Conservation (phyloP, 2,329 filamentous ascomycete genomes). For the Lasiodiplodia sp. region DNA sequence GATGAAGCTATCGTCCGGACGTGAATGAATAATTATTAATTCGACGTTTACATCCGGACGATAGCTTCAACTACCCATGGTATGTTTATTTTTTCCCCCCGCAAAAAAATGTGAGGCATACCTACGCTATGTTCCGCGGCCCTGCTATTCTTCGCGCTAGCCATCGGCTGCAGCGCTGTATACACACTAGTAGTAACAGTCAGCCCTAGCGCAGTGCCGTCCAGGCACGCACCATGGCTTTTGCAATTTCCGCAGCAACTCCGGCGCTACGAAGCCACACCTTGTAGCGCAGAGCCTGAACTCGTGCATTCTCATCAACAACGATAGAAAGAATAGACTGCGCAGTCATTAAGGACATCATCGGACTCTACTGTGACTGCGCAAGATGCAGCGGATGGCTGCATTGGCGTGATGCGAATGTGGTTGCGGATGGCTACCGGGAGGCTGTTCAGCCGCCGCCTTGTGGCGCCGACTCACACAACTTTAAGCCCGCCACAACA, state of each 20-base stretch:
- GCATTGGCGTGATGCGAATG: neutral
- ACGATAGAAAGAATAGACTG: neutral
- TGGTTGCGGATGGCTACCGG: neutral
- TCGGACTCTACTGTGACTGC: neutral
- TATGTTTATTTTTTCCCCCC: no score
- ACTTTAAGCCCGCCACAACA: conserved; percentile 16
- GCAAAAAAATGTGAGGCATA: no score
- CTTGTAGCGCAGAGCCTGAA: neutral
- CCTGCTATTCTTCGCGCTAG: no score
- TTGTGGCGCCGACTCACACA: neutral
- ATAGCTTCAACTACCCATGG: no score
- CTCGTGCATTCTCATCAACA: neutral
- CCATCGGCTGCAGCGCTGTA: no score
- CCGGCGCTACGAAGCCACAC: neutral
- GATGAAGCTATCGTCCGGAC: no score
- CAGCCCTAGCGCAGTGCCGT: no score
- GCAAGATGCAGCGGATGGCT: neutral
- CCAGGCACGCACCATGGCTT: neutral
- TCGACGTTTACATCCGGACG: no score
- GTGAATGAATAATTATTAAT: no score
- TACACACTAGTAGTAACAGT: no score
- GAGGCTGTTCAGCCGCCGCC: neutral
- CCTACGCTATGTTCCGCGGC: no score
- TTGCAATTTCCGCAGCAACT: conserved; percentile 6
- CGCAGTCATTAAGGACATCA: neutral